phyloP scores from a whole-genome alignment of 1,284 basidiomycete genomes.

The Trichosporon coremiiforme region DNA sequence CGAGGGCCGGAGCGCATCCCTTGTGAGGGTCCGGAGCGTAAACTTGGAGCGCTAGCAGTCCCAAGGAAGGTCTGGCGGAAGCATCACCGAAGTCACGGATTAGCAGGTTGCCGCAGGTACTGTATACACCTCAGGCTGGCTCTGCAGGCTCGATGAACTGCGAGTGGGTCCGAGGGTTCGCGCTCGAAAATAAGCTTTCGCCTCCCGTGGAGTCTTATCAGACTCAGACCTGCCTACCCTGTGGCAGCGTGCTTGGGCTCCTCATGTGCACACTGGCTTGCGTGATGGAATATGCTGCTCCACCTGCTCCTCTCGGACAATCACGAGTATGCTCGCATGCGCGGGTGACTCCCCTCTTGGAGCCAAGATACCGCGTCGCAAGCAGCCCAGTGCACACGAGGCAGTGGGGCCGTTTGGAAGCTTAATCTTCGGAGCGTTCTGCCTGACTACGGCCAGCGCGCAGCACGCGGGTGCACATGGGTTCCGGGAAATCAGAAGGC shows the following conservation, averaged over 20 bases:
- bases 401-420: neutral
- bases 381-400: neutral
- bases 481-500: neutral
- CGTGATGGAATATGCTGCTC: neutral
- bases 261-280: neutral
- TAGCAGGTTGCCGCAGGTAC: neutral
- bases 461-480: neutral
- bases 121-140: no score
- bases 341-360: neutral
- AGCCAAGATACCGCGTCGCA: neutral
- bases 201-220: slow-evolving; percentile 8
- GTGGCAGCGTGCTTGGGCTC: neutral
- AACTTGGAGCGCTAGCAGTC: no score
- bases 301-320: neutral
- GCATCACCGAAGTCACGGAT: slow-evolving; percentile 2
- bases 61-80: no score
- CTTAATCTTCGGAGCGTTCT: neutral
- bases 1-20: no score
- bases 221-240: no score
- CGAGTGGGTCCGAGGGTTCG: neutral
- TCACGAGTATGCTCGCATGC: neutral
- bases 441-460: neutral
- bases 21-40: no score
- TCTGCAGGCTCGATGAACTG: no score
- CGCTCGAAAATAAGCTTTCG: neutral